phyloP scores from a whole-genome alignment of 2,329 filamentous ascomycete genomes.

The Exophiala sp. region DNA sequence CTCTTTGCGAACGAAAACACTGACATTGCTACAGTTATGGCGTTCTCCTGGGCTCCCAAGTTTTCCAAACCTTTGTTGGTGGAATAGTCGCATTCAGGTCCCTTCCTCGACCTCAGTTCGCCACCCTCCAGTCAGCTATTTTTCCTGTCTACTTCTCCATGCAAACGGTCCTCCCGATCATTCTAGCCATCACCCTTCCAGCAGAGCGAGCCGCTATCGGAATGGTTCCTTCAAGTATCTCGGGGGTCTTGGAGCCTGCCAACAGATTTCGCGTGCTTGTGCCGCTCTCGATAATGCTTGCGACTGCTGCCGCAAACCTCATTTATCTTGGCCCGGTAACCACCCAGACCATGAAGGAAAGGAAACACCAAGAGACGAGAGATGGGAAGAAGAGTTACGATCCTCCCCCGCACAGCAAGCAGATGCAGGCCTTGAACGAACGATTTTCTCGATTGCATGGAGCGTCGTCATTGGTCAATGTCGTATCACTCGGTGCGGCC shows the following conservation, averaged over 20 bases:
- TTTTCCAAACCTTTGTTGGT: constrained; percentile 72
- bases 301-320: constrained; percentile 69
- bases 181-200: constrained; percentile 77
- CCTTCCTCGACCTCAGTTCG: constrained; percentile 76
- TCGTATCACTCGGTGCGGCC: constrained; percentile 65
- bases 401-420: constrained; percentile 70
- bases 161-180: constrained; percentile 69
- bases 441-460: constrained; percentile 77
- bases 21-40: constrained; percentile 62
- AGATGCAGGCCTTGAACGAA: constrained; percentile 79
- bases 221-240: constrained; percentile 43
- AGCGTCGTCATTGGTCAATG: constrained; percentile 73
- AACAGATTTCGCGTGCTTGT: constrained; percentile 64
- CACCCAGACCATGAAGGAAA: constrained; percentile 67
- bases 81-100: constrained; percentile 73
- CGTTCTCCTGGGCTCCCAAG: constrained; percentile 76
- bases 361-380: constrained; percentile 78
- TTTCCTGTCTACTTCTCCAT: constrained; percentile 88
- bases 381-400: constrained; percentile 89
- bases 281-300: constrained; percentile 67
- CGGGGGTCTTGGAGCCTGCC: constrained; percentile 56
- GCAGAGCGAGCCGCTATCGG: constrained; percentile 46
- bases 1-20: neutral
- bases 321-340: constrained; percentile 71
- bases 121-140: constrained; percentile 70